Base-by-base conservation (phyloP, 225 moss, liverwort and hornwort genomes). In the Polytrichum commune region DNA sequence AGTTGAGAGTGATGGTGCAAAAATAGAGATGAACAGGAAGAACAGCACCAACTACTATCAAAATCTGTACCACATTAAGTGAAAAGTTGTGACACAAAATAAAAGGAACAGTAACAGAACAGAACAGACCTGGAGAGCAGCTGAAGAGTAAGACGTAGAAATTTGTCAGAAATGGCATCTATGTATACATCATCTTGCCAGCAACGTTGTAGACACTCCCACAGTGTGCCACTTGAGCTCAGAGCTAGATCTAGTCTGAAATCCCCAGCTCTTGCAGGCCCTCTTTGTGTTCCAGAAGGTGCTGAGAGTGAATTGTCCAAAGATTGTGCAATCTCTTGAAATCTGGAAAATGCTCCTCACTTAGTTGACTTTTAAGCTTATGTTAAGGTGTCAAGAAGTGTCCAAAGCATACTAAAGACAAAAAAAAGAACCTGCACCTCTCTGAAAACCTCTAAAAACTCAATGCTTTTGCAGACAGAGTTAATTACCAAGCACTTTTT, bases 111-210 rank as follows among this genome's bases (percentile, higher is more conserved):
- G 26, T 26, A 26, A 26, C 26, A 26, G 26, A 26, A 26, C 26
- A 26, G 26, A 26, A 26, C 70, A 67, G 56, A 93, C 93, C 91
- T 95, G 72, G 92, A 92, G 60, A 95, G 67, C 68, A 95, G 80
- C 60, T 95, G 95, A 38, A 95, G 71, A 54, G 89, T 83, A 67
- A 95, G 81, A 65, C 86, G 89, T 67, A 95, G 73, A 77, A 95
- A 95, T 72, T 95, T 92, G 57, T 92, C 92, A 66, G 89, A 89
- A 27, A 95, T 84, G 66, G 95, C 89, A 77, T 84, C 85, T 69
- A 95, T 89, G 79, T 89, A 89, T 60, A 95, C 88, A 79, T 92
- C 89, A 27, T 91, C 92, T 79, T 88, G 85, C 95, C 92, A 95
- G 75, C 95, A 95, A 27, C 95, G 85, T 74, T 88, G 87, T 62